These are phyloP conservation scores for Protomyces gravidus DNA, from an alignment of 1,139 yeast species.

Conservation along the genomic window DNA sequence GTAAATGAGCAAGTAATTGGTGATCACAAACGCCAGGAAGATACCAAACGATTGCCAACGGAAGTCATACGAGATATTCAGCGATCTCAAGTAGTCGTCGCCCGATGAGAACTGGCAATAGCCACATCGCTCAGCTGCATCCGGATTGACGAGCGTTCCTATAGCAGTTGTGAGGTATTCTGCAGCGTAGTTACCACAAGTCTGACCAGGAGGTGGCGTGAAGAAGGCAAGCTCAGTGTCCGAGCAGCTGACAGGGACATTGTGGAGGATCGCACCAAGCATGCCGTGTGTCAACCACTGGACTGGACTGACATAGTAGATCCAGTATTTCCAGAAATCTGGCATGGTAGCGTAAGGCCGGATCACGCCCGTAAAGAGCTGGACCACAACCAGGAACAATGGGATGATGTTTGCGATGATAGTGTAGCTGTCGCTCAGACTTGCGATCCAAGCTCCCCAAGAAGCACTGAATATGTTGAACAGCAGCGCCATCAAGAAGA, in stretches of 20 bases:
- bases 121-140: conserved; percentile 50
- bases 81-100: conserved; percentile 49
- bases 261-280: conserved; percentile 52
- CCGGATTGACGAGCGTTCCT: conserved; percentile 47
- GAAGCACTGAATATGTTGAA: conserved; percentile 36
- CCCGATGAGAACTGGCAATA: conserved; percentile 56
- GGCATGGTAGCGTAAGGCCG: conserved; percentile 59
- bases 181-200: conserved; percentile 55
- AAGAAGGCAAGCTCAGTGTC: conserved; percentile 51
- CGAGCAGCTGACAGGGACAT: conserved; percentile 55
- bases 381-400: conserved; percentile 50
- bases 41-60: conserved; percentile 62
- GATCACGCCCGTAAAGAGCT: conserved; percentile 57
- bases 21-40: conserved; percentile 48
- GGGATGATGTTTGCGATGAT: conserved; percentile 56
- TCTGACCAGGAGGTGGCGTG: conserved; percentile 56
- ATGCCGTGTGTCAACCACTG: conserved; percentile 62
- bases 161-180: conserved; percentile 41
- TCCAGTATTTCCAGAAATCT: conserved; percentile 58
- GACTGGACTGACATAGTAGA: conserved; percentile 67
- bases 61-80: conserved; percentile 48
- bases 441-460: conserved; percentile 41
- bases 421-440: conserved; percentile 58
- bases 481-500: conserved; percentile 55
- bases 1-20: conserved; percentile 41